Conservation (phyloP, 768 basidiomycete species). For the Flagelloscypha sp. region DNA sequence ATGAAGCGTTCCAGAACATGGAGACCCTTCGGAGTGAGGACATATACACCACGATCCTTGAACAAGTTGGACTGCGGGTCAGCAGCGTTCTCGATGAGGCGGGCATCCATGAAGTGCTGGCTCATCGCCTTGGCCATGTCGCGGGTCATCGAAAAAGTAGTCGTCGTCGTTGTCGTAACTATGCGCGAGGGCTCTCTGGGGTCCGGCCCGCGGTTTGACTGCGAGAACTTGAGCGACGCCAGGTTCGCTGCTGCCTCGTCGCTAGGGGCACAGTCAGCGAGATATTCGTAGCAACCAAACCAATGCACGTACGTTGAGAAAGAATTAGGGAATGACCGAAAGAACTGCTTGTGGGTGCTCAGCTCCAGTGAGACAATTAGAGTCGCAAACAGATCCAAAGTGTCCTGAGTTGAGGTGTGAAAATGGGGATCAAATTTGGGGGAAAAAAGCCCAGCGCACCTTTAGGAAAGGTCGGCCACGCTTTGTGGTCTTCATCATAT, state of each 20-base stretch:
- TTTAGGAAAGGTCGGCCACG: constrained; percentile 91
- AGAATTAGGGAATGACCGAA: constrained; percentile 88
- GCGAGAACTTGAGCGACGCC: constrained; percentile 94
- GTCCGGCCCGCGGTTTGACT: constrained; percentile 97
- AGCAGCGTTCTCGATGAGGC: constrained; percentile 92
- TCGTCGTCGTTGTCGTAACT: constrained; percentile 98
- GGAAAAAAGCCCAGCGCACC: constrained; percentile 33
- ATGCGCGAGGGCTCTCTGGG: constrained; percentile 96
- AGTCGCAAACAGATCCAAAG: constrained; percentile 95
- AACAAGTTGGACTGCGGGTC: constrained; percentile 85
- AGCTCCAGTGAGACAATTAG: constrained; percentile 90
- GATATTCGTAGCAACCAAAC: constrained; percentile 9
- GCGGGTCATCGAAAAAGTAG: constrained; percentile 98
- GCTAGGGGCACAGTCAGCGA: constrained; percentile 31
- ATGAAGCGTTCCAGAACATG: constrained; percentile 99
- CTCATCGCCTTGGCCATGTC: constrained; percentile 99
- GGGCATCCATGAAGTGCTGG: constrained; percentile 99
- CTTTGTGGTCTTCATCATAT: constrained; percentile 99
- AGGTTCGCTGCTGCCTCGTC: constrained; percentile 94
- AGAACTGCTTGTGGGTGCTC: constrained; percentile 88
- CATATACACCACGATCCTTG: constrained; percentile 96
- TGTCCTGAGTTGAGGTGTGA: constrained; percentile 54
- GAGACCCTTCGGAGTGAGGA: constrained; percentile 93
- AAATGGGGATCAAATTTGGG: constrained; percentile 7
- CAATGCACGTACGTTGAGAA: constrained; percentile 78